These are phyloP conservation scores for Backusella westeae DNA, from an alignment of 192 early-diverging fungal genomes.

Conservation along the genomic window DNA sequence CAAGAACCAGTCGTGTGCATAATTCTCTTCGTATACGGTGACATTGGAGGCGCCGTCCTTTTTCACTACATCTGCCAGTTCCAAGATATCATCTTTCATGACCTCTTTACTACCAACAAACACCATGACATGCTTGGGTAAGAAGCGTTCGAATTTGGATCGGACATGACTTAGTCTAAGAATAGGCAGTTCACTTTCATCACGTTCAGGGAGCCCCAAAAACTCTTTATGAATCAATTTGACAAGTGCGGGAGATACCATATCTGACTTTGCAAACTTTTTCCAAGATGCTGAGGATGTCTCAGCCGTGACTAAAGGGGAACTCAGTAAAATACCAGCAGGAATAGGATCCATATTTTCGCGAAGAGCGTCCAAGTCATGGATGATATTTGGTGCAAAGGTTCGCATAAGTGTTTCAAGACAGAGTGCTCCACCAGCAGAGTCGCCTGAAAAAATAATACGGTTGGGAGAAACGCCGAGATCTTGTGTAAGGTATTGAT, in stretches of 20 bases:
- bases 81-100: constrained; percentile 27
- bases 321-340: constrained; percentile 22
- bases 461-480: constrained; percentile 21
- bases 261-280: constrained; percentile 19
- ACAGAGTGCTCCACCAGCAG: constrained; percentile 26
- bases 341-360: constrained; percentile 15
- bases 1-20: constrained; percentile 39
- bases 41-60: constrained; percentile 5
- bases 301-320: constrained; percentile 27
- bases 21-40: constrained; percentile 17
- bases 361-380: neutral
- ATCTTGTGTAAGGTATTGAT: constrained; percentile 18
- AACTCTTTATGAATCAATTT: constrained; percentile 30
- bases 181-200: constrained; percentile 6
- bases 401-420: constrained; percentile 27
- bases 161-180: constrained; percentile 14
- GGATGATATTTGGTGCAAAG: constrained; percentile 14
- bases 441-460: constrained; percentile 33
- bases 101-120: constrained; percentile 31
- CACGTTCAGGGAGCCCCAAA: neutral
- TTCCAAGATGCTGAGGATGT: constrained; percentile 30
- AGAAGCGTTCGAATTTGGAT: constrained; percentile 6
- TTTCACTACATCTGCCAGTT: constrained; percentile 11
- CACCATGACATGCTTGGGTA: constrained; percentile 26
- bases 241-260: constrained; percentile 12